Conservation (phyloP, 148 eudicot genomes). For the Rhododendron vialii region DNA sequence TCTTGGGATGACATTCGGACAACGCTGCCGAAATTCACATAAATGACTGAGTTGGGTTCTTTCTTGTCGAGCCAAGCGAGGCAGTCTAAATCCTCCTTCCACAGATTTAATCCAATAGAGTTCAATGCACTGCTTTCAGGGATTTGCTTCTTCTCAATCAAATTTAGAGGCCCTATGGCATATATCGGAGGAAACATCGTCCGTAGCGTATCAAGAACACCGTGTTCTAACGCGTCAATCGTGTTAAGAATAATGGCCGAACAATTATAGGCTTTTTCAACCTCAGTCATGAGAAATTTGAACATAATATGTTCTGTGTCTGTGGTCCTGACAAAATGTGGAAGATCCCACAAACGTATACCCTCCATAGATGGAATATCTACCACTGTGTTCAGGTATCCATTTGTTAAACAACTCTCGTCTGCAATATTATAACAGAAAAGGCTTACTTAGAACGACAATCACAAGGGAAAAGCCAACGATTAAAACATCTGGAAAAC, state of each 20-base stretch:
- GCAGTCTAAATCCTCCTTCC: constrained; percentile 28
- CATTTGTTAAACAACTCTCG: constrained; percentile 12
- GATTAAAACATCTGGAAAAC: no score
- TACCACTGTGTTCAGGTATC: constrained; percentile 17
- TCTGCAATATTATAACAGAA: constrained; percentile 8
- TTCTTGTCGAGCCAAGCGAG: constrained; percentile 27
- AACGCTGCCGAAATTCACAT: constrained; percentile 34
- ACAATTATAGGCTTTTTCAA: not conserved
- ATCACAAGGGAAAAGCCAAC: no score
- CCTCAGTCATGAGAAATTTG: not conserved
- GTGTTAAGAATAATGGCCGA: constrained; percentile 28
- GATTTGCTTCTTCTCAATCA: constrained; percentile 1
- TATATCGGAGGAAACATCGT: constrained; percentile 16
- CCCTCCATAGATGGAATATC: constrained; percentile 23
- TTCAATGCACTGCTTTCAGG: not conserved
- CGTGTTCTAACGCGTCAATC: constrained; percentile 12
- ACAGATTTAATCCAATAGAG: constrained; percentile 18
- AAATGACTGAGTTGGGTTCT: constrained; percentile 22
- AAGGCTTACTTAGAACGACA: no score
- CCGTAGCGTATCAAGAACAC: constrained; percentile 7
- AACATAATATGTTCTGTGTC: constrained; percentile 19
- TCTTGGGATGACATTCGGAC: constrained; percentile 18
- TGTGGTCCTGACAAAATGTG: constrained; percentile 22
- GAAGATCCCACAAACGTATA: constrained; percentile 30
- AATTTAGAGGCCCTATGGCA: constrained; percentile 26